Base-by-base conservation (phyloP, 1,284 basidiomycete species). In the Cryptococcus deneoformans region DNA sequence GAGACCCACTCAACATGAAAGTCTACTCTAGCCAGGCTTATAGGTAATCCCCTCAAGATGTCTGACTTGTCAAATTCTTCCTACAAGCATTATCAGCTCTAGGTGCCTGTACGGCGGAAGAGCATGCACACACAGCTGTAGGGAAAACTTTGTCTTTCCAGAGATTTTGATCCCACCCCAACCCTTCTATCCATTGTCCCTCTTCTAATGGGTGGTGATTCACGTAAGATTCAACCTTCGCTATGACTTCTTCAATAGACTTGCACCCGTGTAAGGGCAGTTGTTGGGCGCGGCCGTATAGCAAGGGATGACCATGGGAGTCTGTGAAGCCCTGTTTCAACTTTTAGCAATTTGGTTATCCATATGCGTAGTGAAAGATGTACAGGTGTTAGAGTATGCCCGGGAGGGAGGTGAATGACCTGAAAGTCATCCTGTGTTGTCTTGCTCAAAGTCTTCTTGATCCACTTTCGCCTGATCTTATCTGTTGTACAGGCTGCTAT, bases 1-100 rank as follows among this genome's bases (percentile, higher is more conserved):
- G 89, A 92, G 5, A 93, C 86, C 92, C 92, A 96, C 14, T 83
- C 77, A 0, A 90, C 91, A 70, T 96, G 92, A 0, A 82, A 85
- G 68, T 96, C 92, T 2, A 93, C 83, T 24, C 91, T 83, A 35
- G 78, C 78, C 6, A 95, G 81, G 3, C 83, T 82, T 54, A 94
- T 89, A 0, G 83, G 84, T 0, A 87, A 81, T 0, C 82, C 85
- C 16, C 78, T 77, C 0, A 94, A 82, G 0, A 87, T 61, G 0
- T 85, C 82, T 59, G 91, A 88, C 1, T 75, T 60, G 37, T 85
- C 84, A 20, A 87, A 79, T 61, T 90, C 87, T 4, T 80, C 82
- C 85, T 87, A 60, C 8, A 10, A 45, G 2, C 40, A 20, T 36
- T 8, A 46, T 6, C 38, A 48, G n/a, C n/a, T 10, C 37, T n/a